A percentile compares a stretch with the other conserved stretches of the same genome.
These are phyloP conservation scores for Ophiostoma montium DNA, from an alignment of 2,329 filamentous ascomycete genomes.

Conservation along the genomic window DNA sequence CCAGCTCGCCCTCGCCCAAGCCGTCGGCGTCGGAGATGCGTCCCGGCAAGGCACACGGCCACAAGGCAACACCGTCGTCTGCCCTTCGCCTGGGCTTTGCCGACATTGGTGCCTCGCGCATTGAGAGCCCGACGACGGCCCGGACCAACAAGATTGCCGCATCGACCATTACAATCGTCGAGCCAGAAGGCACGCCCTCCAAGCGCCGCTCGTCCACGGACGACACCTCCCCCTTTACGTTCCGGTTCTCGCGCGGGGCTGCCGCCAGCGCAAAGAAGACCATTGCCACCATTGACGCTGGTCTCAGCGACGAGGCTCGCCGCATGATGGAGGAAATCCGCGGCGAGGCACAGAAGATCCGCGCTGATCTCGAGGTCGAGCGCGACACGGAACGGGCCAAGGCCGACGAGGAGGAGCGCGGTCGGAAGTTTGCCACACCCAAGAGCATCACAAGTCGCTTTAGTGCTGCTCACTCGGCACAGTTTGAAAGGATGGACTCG, in stretches of 20 bases:
- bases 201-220: slow-evolving; percentile 25
- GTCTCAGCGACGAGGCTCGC: slow-evolving; percentile 47
- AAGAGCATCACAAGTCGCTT: slow-evolving; percentile 68
- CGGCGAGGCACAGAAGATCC: slow-evolving; percentile 57
- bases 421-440: slow-evolving; percentile 63
- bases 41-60: slow-evolving; percentile 60
- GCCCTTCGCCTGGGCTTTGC: slow-evolving; percentile 71
- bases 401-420: slow-evolving; percentile 26
- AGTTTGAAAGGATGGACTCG: slow-evolving; percentile 97
- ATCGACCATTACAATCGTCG: slow-evolving; percentile 11
- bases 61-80: slow-evolving; percentile 63
- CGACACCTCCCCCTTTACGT: slow-evolving; percentile 46
- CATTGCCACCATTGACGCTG: slow-evolving; percentile 20
- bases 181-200: background rate
- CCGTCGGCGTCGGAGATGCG: slow-evolving; percentile 78
- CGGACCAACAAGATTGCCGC: slow-evolving; percentile 23
- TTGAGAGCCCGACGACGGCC: slow-evolving; percentile 4
- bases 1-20: slow-evolving; percentile 49
- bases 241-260: slow-evolving; percentile 39
- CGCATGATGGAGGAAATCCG: slow-evolving; percentile 53
- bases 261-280: background rate
- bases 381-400: slow-evolving; percentile 39
- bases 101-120: slow-evolving; percentile 45
- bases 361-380: slow-evolving; percentile 50
- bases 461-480: slow-evolving; percentile 71